Base-by-base conservation (phyloP, 345 rosid species). In the Clarkia xantiana region DNA sequence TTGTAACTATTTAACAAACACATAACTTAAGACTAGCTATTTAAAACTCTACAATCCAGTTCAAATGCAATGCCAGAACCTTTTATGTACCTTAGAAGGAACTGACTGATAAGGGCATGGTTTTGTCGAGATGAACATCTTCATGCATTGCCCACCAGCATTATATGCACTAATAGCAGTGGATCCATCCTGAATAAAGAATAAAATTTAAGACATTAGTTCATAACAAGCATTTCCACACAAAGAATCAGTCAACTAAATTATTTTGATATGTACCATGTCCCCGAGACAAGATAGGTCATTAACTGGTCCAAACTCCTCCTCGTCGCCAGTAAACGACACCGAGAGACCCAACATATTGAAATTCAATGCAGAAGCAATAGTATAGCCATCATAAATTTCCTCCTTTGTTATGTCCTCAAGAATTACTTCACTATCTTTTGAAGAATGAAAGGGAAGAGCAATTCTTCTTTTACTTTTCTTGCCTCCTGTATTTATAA, bases 121-220 rank as follows among this genome's bases (percentile, higher is more conserved):
- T 66, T 91, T 81, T 57, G 93, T 64, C 51, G 96, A 81, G 52
- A 91, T 57, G 71, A 77, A 91, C 45, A 91, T 80, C 63, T 76
- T 79, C 81, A 81, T 70, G 67, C 89, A 75, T 50, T 76, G 78
- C 13, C 81, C 94, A 63, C 70, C 85, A 44, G 69, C 71, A 76
- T 75, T 75, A 71, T 70, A 66, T 18, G 96, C 86, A 52, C 68
- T 80, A 49, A 91, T 64, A 76, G 79, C 96, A 69, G 78, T 46
- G 14, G 96, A 91, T 64, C 98, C 98, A 79, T 86, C 94, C 98
- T 91, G 60, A 58, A 42, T 50, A n/a, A n/a, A n/a, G n/a, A n/a
- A n/a, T n/a, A 45, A 44, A 38, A 52, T 29, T 5, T 29, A 62
- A 45, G 60, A 53, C 57, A 57, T 15, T 59, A 57, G 45, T 18